These are phyloP conservation scores for Pinus tabuliformis DNA, from an alignment of 75 land plant species.

Conservation along the genomic window DNA sequence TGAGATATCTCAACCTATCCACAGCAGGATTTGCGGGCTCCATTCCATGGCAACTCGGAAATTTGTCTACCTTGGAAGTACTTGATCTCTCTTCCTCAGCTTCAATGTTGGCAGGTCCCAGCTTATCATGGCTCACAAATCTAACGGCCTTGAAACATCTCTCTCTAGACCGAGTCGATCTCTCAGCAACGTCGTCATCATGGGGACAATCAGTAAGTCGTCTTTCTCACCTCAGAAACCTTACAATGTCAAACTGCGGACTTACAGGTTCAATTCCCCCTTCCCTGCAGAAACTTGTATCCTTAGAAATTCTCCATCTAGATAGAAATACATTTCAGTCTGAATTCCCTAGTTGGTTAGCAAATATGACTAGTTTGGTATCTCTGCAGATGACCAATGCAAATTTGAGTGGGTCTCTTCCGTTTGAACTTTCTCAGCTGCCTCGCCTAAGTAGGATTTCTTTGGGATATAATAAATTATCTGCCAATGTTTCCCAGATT, in stretches of 20 bases:
- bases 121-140: neutral
- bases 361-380: neutral
- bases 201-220: too few species aligned
- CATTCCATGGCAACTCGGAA: slow-evolving; percentile 24
- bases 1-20: slow-evolving; percentile 28
- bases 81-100: slow-evolving; percentile 11
- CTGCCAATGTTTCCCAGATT: neutral
- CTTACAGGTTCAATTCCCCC: too few species aligned
- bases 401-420: neutral
- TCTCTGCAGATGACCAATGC: neutral
- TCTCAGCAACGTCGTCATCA: neutral
- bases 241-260: too few species aligned
- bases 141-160: neutral
- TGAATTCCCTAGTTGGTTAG: too few species aligned
- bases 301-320: too few species aligned
- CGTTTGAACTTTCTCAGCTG: neutral
- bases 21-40: slow-evolving; percentile 11
- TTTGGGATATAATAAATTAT: neutral
- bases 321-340: too few species aligned
- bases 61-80: slow-evolving; percentile 13
- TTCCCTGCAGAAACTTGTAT: too few species aligned
- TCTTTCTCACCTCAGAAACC: too few species aligned
- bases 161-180: neutral
- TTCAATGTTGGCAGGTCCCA: neutral
- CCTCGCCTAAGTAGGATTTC: neutral